Percentiles rank a stretch among this genome's conserved stretches.
These are phyloP conservation scores for Austroboletus novae-zelandiae DNA, from an alignment of 1,284 basidiomycete genomes.

Conservation along the genomic window DNA sequence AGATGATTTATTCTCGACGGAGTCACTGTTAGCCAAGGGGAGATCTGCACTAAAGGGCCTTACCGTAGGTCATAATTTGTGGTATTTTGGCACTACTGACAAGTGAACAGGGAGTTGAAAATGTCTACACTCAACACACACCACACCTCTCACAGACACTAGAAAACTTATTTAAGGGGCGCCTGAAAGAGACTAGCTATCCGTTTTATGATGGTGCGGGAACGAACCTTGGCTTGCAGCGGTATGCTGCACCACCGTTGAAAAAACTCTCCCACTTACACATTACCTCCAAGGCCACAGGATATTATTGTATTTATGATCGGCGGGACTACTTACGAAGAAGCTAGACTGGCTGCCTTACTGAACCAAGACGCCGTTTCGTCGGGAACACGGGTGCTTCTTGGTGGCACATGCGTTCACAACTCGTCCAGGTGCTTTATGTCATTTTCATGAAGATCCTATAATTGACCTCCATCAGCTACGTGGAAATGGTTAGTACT, in stretches of 20 bases:
- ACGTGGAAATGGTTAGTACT: slow-evolving; percentile 70
- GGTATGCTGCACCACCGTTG: slow-evolving; percentile 39
- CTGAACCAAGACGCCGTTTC: slow-evolving; percentile 76
- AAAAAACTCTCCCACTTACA: slow-evolving; percentile 2
- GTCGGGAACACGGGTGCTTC: slow-evolving; percentile 69
- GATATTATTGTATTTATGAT: slow-evolving; percentile 95
- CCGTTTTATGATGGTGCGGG: slow-evolving; percentile 81
- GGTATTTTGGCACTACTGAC: slow-evolving; percentile 1
- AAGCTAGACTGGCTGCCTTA: slow-evolving; percentile 79
- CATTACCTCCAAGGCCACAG: slow-evolving; percentile 63
- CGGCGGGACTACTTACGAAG: slow-evolving; percentile 92
- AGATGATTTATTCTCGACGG: slow-evolving; percentile 96
- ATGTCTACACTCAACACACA: slow-evolving; percentile 98
- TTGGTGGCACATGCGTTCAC: slow-evolving; percentile 91
- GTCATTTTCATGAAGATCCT: neutral
- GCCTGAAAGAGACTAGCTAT: slow-evolving; percentile 85
- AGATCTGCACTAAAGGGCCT: slow-evolving; percentile 94
- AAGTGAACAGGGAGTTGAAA: slow-evolving; percentile 83
- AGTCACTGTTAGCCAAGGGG: slow-evolving; percentile 92
- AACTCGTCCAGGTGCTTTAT: slow-evolving; percentile 79
- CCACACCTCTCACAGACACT: slow-evolving; percentile 93
- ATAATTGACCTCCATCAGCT: slow-evolving; percentile 43
- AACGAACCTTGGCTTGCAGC: slow-evolving; percentile 65
- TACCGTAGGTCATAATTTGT: slow-evolving; percentile 53
- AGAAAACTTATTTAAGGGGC: slow-evolving; percentile 86